A percentile compares a stretch with the other conserved stretches of the same genome.
These are phyloP conservation scores for Kwoniella shivajii DNA, from an alignment of 1,284 basidiomycete genomes.

Conservation along the genomic window DNA sequence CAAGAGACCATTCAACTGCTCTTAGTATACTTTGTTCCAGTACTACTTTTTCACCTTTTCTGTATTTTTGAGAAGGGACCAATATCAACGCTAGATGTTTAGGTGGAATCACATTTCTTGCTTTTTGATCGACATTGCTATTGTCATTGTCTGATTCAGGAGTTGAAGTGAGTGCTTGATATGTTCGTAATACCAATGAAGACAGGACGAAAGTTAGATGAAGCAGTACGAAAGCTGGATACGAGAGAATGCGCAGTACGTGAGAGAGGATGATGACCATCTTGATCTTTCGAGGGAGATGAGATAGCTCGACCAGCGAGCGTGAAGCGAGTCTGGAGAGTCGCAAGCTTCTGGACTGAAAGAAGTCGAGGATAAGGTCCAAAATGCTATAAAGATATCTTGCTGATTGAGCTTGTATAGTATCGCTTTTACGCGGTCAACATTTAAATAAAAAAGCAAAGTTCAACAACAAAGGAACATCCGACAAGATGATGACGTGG, in stretches of 20 bases:
- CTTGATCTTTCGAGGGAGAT: neutral
- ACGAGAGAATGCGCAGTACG: slow-evolving; percentile 4
- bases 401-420: too few species aligned
- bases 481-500: neutral
- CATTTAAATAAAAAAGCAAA: neutral
- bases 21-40: slow-evolving; percentile 31
- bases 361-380: too few species aligned
- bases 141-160: neutral
- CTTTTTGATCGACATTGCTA: neutral
- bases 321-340: neutral
- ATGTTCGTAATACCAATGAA: slow-evolving; percentile 37
- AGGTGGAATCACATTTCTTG: neutral
- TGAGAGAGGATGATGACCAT: neutral
- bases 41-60: slow-evolving; percentile 13
- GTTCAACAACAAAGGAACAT: neutral
- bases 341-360: too few species aligned
- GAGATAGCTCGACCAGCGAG: neutral
- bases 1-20: slow-evolving; percentile 33
- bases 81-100: slow-evolving; percentile 18
- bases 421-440: too few species aligned
- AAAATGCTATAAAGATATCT: too few species aligned
- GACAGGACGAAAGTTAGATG: slow-evolving; percentile 40
- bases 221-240: slow-evolving; percentile 37
- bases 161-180: slow-evolving; percentile 24
- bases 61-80: neutral